Base-by-base conservation (phyloP, 495 filamentous ascomycete genomes). In the Neurospora pannonica region DNA sequence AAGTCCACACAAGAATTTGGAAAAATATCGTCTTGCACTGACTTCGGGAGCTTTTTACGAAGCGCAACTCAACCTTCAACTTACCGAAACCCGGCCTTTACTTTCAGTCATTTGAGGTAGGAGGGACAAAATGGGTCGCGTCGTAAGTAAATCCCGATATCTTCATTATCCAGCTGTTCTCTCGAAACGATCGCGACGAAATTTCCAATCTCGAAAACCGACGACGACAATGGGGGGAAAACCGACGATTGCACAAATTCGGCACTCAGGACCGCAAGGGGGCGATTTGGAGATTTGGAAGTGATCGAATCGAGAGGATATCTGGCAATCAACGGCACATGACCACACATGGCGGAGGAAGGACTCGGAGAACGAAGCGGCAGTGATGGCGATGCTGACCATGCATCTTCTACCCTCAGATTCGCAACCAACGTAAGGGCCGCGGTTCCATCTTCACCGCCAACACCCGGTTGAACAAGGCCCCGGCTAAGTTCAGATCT, bases 381-480 rank as follows among this genome's bases (percentile, higher is more conserved):
- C 70, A 38, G 37, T 73, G 46, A 71, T 71, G 38, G 54, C 36
- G 71, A 46, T 76, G 79, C 81, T 82, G 75, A 80, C 76, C 28
- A 71, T 74, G 71, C 75, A 81, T 77, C 77, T 79, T n/a, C 71
- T 60, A 73, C 73, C 46, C 81, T 71, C 76, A 86, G 84, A 98
- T 98, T 86, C 92, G 93, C 86, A 97, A 97, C 88, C 94, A 97
- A 92, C 92, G 94, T 88, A 98, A 98, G 89, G 94, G 96, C 86
- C 91, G 94, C 87, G 96, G 96, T 86, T 93, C 91, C 84, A 97
- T 98, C 89, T 99, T 99, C 90, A 98, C 79, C 72, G 81, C 81
- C 74, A 84, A 94, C 88, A 97, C 95, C 87, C 93, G 93, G 82
- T 91, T 98, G 79, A 93, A 94, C 86, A 98, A 98, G 85, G 84